phyloP scores from a whole-genome alignment of 495 filamentous ascomycete species.

The Xylaria venustula region DNA sequence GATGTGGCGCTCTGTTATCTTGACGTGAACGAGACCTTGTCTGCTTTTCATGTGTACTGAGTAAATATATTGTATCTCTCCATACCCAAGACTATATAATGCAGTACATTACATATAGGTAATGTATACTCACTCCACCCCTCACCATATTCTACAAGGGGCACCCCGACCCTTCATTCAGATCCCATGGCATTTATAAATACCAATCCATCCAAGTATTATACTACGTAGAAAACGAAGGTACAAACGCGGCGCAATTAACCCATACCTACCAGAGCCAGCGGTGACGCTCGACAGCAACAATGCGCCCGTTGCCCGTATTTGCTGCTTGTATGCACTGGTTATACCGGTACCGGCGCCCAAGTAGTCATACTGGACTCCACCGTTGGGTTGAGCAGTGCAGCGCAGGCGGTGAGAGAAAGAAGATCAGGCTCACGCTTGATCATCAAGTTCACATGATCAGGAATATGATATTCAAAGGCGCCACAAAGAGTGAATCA shows the following conservation, averaged over 20 bases:
- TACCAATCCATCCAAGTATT: neutral
- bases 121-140: conserved; percentile 1
- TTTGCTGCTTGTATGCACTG: conserved; percentile 11
- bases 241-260: conserved; percentile 9
- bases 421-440: conserved; percentile 17
- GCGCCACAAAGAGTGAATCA: conserved; percentile 1
- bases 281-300: neutral
- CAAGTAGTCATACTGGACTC: conserved; percentile 13
- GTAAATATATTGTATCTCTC: no score
- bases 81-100: neutral
- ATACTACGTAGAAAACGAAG: neutral
- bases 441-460: conserved; percentile 15
- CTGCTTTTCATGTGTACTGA: no score
- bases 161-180: neutral
- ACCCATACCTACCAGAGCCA: neutral
- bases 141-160: neutral
- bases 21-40: neutral
- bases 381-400: conserved; percentile 13
- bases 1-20: conserved; percentile 11
- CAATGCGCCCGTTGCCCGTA: conserved; percentile 8
- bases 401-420: conserved; percentile 12
- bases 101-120: neutral
- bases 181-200: neutral
- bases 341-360: conserved; percentile 13
- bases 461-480: conserved; percentile 2